A percentile compares a stretch with the other conserved stretches of the same genome.
phyloP scores from a whole-genome alignment of 1,139 yeast species.

The Geotrichum cucujoidarum region DNA sequence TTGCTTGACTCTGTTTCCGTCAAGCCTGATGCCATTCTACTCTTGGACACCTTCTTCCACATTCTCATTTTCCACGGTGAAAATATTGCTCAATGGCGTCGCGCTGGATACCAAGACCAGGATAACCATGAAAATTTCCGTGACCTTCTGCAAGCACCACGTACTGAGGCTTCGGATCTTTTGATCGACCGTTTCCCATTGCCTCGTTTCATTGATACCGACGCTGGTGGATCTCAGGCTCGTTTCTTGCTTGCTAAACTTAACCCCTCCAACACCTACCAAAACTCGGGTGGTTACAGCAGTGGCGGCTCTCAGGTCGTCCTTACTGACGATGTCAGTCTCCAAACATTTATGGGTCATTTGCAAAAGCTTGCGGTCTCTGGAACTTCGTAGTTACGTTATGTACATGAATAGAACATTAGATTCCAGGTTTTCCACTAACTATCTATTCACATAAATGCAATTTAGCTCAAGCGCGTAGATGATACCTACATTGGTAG shows the following conservation, averaged over 20 bases:
- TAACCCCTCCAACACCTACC: constrained; percentile 65
- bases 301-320: constrained; percentile 41
- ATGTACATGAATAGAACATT: background rate
- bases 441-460: too few species aligned
- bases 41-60: constrained; percentile 73
- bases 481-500: background rate
- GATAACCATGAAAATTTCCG: constrained; percentile 61
- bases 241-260: constrained; percentile 69
- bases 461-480: too few species aligned
- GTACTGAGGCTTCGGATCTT: constrained; percentile 62
- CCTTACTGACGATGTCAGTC: constrained; percentile 65
- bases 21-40: constrained; percentile 54
- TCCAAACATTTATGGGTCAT: constrained; percentile 62
- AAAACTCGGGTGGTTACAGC: constrained; percentile 39
- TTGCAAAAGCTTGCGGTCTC: constrained; percentile 37
- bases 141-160: constrained; percentile 58
- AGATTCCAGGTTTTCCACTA: background rate
- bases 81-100: constrained; percentile 65
- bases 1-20: constrained; percentile 65
- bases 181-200: constrained; percentile 66
- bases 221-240: constrained; percentile 76
- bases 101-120: constrained; percentile 60
- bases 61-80: constrained; percentile 66
- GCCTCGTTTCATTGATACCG: constrained; percentile 69
- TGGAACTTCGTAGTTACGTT: constrained; percentile 14